Conservation (phyloP, 306 rosid genomes). For the Luffa acutangula region DNA sequence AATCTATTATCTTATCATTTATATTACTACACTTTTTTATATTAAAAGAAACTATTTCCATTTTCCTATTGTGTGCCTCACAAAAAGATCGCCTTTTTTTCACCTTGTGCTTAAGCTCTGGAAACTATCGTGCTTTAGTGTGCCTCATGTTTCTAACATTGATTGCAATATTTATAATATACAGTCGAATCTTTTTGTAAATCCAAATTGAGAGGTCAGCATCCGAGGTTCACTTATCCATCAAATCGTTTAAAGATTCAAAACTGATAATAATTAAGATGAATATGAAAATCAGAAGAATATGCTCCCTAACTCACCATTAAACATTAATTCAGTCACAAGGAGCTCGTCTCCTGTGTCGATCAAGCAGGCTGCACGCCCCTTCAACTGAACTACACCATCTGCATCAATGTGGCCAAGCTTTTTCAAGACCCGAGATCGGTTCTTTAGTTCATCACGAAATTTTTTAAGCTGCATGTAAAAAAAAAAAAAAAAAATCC, state of each 20-base stretch:
- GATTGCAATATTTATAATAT: background rate
- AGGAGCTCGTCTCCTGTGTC: conserved; percentile 98
- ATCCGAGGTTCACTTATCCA: background rate
- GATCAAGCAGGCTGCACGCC: conserved; percentile 96
- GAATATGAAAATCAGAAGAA: background rate
- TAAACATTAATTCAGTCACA: conserved; percentile 94
- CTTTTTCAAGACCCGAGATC: conserved; percentile 86
- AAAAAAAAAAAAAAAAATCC: background rate
- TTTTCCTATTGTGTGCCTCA: background rate
- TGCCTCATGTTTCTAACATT: background rate
- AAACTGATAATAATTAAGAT: background rate
- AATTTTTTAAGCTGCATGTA: conserved; percentile 77
- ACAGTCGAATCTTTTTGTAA: background rate
- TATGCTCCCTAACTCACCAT: conserved; percentile 37
- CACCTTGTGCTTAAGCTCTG: background rate
- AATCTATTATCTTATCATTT: background rate
- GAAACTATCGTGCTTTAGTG: background rate
- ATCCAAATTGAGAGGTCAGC: background rate
- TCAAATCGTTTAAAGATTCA: background rate
- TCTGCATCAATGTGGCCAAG: conserved; percentile 95
- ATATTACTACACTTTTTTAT: too few relatives aligned
- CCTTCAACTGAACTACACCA: conserved; percentile 92
- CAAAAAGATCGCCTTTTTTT: background rate
- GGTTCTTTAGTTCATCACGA: conserved; percentile 82
- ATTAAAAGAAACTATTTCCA: background rate